Conservation (phyloP, 164 flowering plant species). For the Macadamia integrifolia region DNA sequence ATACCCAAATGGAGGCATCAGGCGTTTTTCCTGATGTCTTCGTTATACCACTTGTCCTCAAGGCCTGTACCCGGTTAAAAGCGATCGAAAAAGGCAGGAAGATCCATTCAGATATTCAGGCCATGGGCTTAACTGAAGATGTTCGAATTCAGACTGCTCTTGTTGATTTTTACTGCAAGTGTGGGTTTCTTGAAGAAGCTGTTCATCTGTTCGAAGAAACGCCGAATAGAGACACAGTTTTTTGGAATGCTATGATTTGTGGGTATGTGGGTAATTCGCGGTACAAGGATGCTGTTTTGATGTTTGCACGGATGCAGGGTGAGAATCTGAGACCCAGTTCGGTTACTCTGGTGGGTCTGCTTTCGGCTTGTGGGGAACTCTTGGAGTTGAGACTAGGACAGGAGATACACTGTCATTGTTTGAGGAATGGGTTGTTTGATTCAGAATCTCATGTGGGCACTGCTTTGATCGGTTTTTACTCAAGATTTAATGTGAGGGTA, state of each 20-base stretch:
- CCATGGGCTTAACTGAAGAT: constrained; percentile 25
- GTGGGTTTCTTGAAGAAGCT: constrained; percentile 39
- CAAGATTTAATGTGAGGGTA: constrained; percentile 23
- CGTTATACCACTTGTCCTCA: constrained; percentile 39
- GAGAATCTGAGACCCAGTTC: constrained; percentile 33
- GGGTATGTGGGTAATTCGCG: constrained; percentile 27
- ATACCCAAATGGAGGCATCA: constrained; percentile 33
- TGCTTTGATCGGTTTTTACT: constrained; percentile 47
- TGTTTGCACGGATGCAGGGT: constrained; percentile 28
- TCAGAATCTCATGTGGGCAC: constrained; percentile 39
- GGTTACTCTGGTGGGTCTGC: constrained; percentile 40
- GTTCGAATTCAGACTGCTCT: constrained; percentile 41
- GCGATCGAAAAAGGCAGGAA: constrained; percentile 34
- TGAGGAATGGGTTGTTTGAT: constrained; percentile 41
- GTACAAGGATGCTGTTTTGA: constrained; percentile 28
- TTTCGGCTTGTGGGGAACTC: constrained; percentile 31
- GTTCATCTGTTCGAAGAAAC: constrained; percentile 37
- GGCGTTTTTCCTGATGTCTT: constrained; percentile 19
- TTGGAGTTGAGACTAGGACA: constrained; percentile 22
- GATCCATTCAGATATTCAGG: constrained; percentile 22
- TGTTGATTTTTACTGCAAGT: constrained; percentile 41
- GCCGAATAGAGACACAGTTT: constrained; percentile 28
- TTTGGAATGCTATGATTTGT: constrained; percentile 46
- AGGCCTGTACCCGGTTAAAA: constrained; percentile 37
- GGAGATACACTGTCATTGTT: constrained; percentile 42